phyloP scores from a whole-genome alignment of 352 stramenopile genomes.

The Elongisporangium anandrum region DNA sequence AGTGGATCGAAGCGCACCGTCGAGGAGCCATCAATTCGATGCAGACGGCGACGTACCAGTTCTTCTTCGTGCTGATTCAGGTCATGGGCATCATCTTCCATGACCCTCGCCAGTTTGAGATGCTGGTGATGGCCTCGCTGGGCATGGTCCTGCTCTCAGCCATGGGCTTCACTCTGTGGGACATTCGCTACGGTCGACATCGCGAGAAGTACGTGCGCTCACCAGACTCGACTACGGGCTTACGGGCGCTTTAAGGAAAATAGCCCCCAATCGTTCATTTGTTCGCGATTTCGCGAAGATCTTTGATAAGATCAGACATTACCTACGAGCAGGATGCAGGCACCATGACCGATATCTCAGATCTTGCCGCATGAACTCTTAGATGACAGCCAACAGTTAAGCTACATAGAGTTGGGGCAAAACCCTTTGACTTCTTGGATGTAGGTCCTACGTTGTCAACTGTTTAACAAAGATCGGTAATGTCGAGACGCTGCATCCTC shows the following conservation, averaged over 20 bases:
- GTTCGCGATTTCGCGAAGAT: too few species aligned
- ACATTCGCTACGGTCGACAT: slow-evolving; percentile 36
- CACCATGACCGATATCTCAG: too few species aligned
- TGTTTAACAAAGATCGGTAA: too few species aligned
- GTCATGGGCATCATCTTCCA: slow-evolving; percentile 42
- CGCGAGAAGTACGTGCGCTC: slow-evolving; percentile 28
- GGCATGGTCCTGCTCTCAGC: slow-evolving; percentile 31
- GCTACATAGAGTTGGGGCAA: too few species aligned
- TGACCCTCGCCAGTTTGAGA: slow-evolving; percentile 49
- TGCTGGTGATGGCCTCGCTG: slow-evolving; percentile 52
- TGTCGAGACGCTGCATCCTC: too few species aligned
- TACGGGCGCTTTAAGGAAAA: neutral
- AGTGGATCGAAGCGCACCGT: slow-evolving; percentile 49
- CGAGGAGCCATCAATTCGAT: slow-evolving; percentile 60
- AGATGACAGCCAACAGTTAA: too few species aligned
- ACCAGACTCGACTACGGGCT: neutral
- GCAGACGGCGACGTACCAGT: slow-evolving; percentile 57
- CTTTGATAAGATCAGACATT: too few species aligned
- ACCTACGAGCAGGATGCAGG: too few species aligned
- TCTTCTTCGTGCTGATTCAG: slow-evolving; percentile 60
- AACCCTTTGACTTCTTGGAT: too few species aligned
- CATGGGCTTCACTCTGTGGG: slow-evolving; percentile 49
- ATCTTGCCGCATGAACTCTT: too few species aligned
- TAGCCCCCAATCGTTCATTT: too few species aligned
- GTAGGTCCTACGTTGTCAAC: too few species aligned